phyloP scores from a whole-genome alignment of 1,284 basidiomycete species.

The Lignosus rhinocerotis region DNA sequence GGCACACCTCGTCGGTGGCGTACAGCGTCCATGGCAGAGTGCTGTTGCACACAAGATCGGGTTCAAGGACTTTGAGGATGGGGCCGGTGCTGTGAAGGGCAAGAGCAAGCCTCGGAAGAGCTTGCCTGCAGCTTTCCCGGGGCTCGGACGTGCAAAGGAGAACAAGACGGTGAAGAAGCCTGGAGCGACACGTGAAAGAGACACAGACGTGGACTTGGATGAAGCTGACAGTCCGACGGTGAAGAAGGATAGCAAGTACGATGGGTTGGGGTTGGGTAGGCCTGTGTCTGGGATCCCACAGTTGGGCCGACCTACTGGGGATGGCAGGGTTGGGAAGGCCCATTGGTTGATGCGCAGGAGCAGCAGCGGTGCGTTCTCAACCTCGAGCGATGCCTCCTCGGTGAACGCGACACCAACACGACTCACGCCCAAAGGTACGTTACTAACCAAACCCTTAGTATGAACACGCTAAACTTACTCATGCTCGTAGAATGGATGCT shows the following conservation, averaged over 20 bases:
- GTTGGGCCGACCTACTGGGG: slow-evolving; percentile 22
- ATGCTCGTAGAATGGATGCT: slow-evolving; percentile 49
- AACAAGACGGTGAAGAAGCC: slow-evolving; percentile 21
- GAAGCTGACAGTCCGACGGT: slow-evolving; percentile 58
- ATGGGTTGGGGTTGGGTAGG: slow-evolving; percentile 66
- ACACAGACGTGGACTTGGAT: slow-evolving; percentile 44
- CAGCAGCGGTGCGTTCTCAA: slow-evolving; percentile 77
- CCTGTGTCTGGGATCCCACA: slow-evolving; percentile 38
- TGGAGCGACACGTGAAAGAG: slow-evolving; percentile 30
- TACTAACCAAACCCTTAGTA: neutral
- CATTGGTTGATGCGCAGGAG: slow-evolving; percentile 71
- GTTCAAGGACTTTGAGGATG: slow-evolving; percentile 48
- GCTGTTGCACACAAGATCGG: slow-evolving; percentile 71
- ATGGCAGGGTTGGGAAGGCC: slow-evolving; percentile 35
- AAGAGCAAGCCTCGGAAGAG: slow-evolving; percentile 69
- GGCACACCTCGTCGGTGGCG: slow-evolving; percentile 46
- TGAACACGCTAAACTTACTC: neutral
- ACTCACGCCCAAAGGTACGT: slow-evolving; percentile 42
- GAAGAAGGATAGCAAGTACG: slow-evolving; percentile 50
- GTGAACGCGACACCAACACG: slow-evolving; percentile 63
- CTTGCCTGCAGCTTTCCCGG: slow-evolving; percentile 64
- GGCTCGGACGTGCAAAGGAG: slow-evolving; percentile 24
- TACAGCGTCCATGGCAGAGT: slow-evolving; percentile 72
- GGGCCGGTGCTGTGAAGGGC: slow-evolving; percentile 21
- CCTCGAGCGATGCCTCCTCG: slow-evolving; percentile 61